These are phyloP conservation scores for Sphaerobolus stellatus DNA, from an alignment of 1,284 basidiomycete species.

Conservation along the genomic window DNA sequence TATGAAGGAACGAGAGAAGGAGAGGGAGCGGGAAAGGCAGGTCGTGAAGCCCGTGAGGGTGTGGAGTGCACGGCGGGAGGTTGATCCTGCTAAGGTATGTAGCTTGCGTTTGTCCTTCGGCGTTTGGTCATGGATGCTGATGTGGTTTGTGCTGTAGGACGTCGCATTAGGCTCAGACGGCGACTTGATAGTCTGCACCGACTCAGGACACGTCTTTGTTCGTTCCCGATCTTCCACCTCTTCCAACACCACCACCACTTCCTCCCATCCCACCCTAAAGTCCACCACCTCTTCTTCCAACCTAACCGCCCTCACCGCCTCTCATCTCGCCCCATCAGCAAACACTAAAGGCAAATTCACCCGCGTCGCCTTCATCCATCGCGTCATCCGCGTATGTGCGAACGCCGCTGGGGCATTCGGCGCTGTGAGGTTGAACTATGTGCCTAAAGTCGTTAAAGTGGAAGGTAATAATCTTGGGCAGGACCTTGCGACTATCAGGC, in stretches of 20 bases:
- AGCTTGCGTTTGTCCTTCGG: not conserved
- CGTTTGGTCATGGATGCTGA: not conserved
- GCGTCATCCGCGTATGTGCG: constrained; percentile 80
- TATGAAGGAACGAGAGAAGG: constrained; percentile 4
- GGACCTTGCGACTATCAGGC: constrained; percentile 67
- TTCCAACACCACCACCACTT: too few relatives aligned
- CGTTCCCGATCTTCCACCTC: too few relatives aligned
- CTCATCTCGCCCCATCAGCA: too few relatives aligned
- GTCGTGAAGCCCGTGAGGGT: constrained; percentile 83
- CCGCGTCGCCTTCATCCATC: constrained; percentile 80
- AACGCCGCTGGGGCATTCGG: constrained; percentile 91
- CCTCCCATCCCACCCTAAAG: constrained; percentile 19
- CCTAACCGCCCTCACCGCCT: too few relatives aligned
- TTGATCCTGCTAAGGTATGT: constrained; percentile 76
- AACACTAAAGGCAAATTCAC: constrained; percentile 80
- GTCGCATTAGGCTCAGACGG: constrained; percentile 89
- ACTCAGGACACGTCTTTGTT: constrained; percentile 92
- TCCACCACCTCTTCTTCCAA: not conserved
- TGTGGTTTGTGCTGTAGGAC: constrained; percentile 51
- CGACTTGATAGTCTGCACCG: constrained; percentile 88
- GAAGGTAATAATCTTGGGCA: constrained; percentile 62
- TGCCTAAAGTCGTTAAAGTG: constrained; percentile 57
- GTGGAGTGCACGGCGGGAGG: constrained; percentile 86
- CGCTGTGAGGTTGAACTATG: constrained; percentile 77
- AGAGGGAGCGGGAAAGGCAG: constrained; percentile 35